These are phyloP conservation scores for Lomentospora prolificans DNA, from an alignment of 2,329 filamentous ascomycete genomes.

Conservation along the genomic window DNA sequence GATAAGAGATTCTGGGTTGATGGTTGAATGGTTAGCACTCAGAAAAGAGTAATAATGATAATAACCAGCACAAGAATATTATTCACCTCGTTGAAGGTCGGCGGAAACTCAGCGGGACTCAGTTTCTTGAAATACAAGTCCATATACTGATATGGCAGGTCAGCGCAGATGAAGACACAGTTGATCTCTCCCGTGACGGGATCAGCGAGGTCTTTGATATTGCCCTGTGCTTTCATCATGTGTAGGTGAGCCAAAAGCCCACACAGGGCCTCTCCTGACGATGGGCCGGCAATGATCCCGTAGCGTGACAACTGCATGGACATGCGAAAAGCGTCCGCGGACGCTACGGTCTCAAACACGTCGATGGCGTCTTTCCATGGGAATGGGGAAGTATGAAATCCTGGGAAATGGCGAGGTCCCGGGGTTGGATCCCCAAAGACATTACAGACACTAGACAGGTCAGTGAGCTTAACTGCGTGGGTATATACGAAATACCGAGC, in stretches of 20 bases:
- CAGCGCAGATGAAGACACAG: slow-evolving; percentile 52
- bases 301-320: slow-evolving; percentile 46
- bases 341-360: slow-evolving; percentile 44
- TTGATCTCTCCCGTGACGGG: slow-evolving; percentile 32
- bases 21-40: neutral
- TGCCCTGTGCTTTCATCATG: slow-evolving; percentile 37
- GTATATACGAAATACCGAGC: too few species aligned
- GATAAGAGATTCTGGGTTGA: neutral
- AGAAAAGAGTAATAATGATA: neutral
- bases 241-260: slow-evolving; percentile 19
- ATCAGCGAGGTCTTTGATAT: slow-evolving; percentile 33
- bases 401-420: slow-evolving; percentile 3
- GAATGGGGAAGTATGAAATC: slow-evolving; percentile 23
- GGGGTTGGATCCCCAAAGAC: slow-evolving; percentile 6
- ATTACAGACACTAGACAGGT: slow-evolving; percentile 5
- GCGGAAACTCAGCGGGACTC: slow-evolving; percentile 34
- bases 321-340: slow-evolving; percentile 39
- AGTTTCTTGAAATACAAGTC: slow-evolving; percentile 50
- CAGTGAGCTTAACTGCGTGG: too few species aligned
- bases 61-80: neutral
- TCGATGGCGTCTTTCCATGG: slow-evolving; percentile 47
- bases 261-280: slow-evolving; percentile 46
- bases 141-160: slow-evolving; percentile 54
- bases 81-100: slow-evolving; percentile 23
- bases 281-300: slow-evolving; percentile 51